These are phyloP conservation scores for Penicillium rolfsii DNA, from an alignment of 2,329 filamentous ascomycete genomes.

Conservation along the genomic window DNA sequence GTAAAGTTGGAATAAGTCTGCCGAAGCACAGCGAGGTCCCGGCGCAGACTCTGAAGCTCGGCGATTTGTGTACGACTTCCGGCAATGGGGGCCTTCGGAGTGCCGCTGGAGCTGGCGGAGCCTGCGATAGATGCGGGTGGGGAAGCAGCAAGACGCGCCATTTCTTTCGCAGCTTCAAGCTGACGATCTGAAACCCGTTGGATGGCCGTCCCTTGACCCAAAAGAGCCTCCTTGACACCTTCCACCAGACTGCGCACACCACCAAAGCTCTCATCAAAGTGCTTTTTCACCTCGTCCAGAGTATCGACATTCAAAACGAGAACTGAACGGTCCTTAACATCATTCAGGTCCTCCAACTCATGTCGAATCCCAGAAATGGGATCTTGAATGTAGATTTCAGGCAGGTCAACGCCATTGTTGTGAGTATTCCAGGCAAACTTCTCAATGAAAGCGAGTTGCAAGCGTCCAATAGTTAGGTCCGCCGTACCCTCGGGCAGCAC, in stretches of 20 bases:
- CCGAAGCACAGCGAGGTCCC: conserved; percentile 86
- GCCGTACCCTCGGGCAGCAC: conserved; percentile 81
- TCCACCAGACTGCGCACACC: conserved; percentile 82
- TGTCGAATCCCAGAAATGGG: conserved; percentile 94
- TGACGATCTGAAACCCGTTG: conserved; percentile 89
- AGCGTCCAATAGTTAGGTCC: conserved; percentile 80
- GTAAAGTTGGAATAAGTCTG: conserved; percentile 94
- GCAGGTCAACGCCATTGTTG: conserved; percentile 86
- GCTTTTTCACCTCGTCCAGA: conserved; percentile 92
- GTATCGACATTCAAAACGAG: conserved; percentile 92
- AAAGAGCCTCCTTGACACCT: conserved; percentile 78
- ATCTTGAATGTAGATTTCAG: conserved; percentile 98
- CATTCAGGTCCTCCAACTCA: conserved; percentile 87
- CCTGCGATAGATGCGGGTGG: conserved; percentile 40
- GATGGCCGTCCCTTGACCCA: conserved; percentile 79
- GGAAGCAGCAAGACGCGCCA: conserved; percentile 67
- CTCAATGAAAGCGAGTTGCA: conserved; percentile 96
- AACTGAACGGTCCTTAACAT: conserved; percentile 93
- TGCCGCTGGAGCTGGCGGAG: conserved; percentile 31
- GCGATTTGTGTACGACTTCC: conserved; percentile 65
- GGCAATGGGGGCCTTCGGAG: conserved; percentile 33
- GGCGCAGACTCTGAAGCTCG: conserved; percentile 79
- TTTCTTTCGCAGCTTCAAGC: conserved; percentile 83
- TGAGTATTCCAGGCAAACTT: conserved; percentile 99
- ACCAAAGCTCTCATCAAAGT: conserved; percentile 89